Percentiles rank a stretch among this genome's conserved stretches.
phyloP scores from a whole-genome alignment of 2,329 filamentous ascomycete species.

The Plenodomus lindquistii region DNA sequence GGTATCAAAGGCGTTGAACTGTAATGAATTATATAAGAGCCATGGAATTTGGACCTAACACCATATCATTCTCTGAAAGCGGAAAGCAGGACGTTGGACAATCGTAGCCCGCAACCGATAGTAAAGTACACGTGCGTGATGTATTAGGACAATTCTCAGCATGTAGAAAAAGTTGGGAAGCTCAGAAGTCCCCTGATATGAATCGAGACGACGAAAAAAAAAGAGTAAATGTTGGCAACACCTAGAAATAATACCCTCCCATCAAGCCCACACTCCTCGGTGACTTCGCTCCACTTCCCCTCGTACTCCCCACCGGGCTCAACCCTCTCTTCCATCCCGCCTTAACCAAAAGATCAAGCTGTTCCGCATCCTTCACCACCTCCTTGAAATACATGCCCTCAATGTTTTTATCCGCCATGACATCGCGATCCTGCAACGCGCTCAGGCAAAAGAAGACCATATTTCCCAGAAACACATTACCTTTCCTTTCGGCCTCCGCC shows the following conservation, averaged over 20 bases:
- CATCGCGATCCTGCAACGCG: conserved; percentile 19
- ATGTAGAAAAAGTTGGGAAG: too few species aligned
- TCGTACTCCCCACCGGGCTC: conserved; percentile 8
- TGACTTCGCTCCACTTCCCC: conserved; percentile 7
- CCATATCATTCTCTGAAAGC: too few species aligned
- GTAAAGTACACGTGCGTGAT: too few species aligned
- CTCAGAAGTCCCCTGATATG: too few species aligned
- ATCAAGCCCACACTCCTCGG: background rate
- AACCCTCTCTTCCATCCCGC: conserved; percentile 10
- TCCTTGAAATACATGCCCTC: conserved; percentile 24
- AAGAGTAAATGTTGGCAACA: too few species aligned
- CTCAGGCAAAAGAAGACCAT: conserved; percentile 30
- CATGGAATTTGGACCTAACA: too few species aligned
- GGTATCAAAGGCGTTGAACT: too few species aligned
- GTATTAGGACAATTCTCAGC: too few species aligned
- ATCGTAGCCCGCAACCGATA: too few species aligned
- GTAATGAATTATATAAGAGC: too few species aligned
- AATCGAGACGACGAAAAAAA: too few species aligned
- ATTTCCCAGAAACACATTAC: conserved; percentile 24
- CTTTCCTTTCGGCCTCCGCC: conserved; percentile 24
- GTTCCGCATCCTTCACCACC: conserved; percentile 23
- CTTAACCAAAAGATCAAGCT: conserved; percentile 19
- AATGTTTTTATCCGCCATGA: conserved; percentile 21
- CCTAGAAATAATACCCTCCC: background rate
- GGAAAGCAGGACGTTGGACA: too few species aligned